These are phyloP conservation scores for Colletotrichum sp. DNA, from an alignment of 2,329 filamentous ascomycete species.

Conservation along the genomic window DNA sequence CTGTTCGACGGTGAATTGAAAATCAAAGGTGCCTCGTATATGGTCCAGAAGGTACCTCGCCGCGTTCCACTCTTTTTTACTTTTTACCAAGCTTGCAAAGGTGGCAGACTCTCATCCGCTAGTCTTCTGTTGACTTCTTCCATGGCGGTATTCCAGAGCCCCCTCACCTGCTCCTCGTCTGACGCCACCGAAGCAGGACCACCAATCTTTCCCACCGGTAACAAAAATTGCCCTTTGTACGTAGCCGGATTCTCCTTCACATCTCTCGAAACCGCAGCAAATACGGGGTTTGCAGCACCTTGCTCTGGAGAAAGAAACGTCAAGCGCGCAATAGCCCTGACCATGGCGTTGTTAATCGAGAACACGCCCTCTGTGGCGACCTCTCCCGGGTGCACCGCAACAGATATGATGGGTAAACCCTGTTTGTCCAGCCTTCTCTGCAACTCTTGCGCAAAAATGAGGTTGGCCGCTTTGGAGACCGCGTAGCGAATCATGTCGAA, in stretches of 20 bases:
- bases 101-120: not conserved
- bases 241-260: not conserved
- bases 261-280: slow-evolving; percentile 18
- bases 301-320: slow-evolving; percentile 12
- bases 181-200: not conserved
- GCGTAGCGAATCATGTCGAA: slow-evolving; percentile 27
- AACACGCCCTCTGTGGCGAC: slow-evolving; percentile 4
- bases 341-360: not conserved
- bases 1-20: too few relatives aligned
- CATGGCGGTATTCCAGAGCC: slow-evolving; percentile 19
- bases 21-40: too few relatives aligned
- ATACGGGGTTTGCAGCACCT: slow-evolving; percentile 18
- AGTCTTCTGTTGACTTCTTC: slow-evolving; percentile 2
- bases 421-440: slow-evolving; percentile 18
- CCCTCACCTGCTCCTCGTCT: slow-evolving; percentile 1
- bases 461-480: slow-evolving; percentile 26
- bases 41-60: too few relatives aligned
- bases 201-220: slow-evolving; percentile 1
- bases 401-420: slow-evolving; percentile 9
- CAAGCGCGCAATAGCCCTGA: not conserved
- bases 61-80: too few relatives aligned
- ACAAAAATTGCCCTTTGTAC: slow-evolving; percentile 20
- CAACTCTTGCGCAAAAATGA: slow-evolving; percentile 22
- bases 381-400: slow-evolving; percentile 25
- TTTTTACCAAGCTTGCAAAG: not conserved